A percentile compares a stretch with the other conserved stretches of the same genome.
Conservation (phyloP, 1,284 basidiomycete genomes). For the Hemileia vastatrix region DNA sequence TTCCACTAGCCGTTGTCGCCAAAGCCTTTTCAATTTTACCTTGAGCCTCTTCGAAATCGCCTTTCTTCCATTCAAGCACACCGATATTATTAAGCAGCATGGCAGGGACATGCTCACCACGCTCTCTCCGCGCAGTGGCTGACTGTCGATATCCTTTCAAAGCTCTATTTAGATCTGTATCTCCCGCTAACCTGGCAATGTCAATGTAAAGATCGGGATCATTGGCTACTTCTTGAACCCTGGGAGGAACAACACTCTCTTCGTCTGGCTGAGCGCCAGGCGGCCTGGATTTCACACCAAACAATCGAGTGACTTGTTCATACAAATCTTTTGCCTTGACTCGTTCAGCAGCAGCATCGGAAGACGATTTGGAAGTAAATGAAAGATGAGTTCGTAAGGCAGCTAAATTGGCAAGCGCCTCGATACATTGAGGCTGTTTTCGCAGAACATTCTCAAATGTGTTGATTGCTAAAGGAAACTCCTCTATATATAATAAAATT, state of each 20-base stretch:
- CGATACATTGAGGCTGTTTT: slow-evolving; percentile 47
- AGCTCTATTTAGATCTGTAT: slow-evolving; percentile 63
- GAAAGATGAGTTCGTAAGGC: slow-evolving; percentile 62
- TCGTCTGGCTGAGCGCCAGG: slow-evolving; percentile 23
- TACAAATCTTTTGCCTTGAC: slow-evolving; percentile 66
- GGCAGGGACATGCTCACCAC: slow-evolving; percentile 52
- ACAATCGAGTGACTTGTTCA: slow-evolving; percentile 60
- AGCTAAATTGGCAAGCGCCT: slow-evolving; percentile 78
- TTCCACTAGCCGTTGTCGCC: slow-evolving; percentile 29
- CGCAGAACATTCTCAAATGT: slow-evolving; percentile 69
- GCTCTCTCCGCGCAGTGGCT: slow-evolving; percentile 52
- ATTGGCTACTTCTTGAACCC: slow-evolving; percentile 55
- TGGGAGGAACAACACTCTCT: slow-evolving; percentile 45
- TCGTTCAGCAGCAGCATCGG: slow-evolving; percentile 58
- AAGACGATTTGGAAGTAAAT: slow-evolving; percentile 27
- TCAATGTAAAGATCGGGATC: slow-evolving; percentile 78
- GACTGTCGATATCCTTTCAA: slow-evolving; percentile 65
- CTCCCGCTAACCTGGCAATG: slow-evolving; percentile 75
- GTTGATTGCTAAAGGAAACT: slow-evolving; percentile 68
- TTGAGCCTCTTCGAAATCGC: slow-evolving; percentile 6
- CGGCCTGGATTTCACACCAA: slow-evolving; percentile 47
- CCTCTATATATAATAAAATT: slow-evolving; percentile 49
- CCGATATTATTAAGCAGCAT: slow-evolving; percentile 74
- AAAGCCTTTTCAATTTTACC: slow-evolving; percentile 21
- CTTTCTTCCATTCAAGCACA: slow-evolving; percentile 24